These are phyloP conservation scores for Diaporthe citrichinensis DNA, from an alignment of 2,329 filamentous ascomycete genomes.

Conservation along the genomic window DNA sequence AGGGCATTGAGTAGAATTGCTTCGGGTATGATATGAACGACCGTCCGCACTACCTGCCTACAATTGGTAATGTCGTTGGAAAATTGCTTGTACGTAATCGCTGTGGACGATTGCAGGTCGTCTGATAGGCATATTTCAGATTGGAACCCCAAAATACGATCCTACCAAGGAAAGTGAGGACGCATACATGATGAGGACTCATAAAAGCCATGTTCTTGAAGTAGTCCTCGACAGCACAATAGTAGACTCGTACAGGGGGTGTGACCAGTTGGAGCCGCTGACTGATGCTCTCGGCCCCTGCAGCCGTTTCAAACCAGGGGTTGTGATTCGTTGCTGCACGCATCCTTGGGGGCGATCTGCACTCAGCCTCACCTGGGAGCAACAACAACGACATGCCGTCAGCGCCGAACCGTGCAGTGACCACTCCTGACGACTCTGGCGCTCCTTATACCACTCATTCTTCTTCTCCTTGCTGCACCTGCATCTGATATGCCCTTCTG, in stretches of 20 bases:
- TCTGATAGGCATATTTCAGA: background rate
- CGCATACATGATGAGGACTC: background rate
- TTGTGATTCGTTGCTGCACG: conserved; percentile 19
- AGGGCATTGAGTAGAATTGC: background rate
- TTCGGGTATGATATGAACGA: background rate
- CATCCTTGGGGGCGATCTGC: conserved; percentile 28
- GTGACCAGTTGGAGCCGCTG: conserved; percentile 5
- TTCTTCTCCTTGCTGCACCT: background rate
- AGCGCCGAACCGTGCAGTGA: conserved; percentile 1
- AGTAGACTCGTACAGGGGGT: background rate
- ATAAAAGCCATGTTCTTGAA: background rate
- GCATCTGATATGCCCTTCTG: background rate
- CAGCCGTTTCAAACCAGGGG: conserved; percentile 28
- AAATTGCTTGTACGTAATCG: background rate
- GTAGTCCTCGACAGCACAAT: background rate
- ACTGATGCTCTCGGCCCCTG: conserved; percentile 31
- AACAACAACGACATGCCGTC: conserved; percentile 35
- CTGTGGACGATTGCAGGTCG: background rate
- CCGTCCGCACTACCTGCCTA: background rate
- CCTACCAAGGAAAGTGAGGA: background rate
- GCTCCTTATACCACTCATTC: background rate
- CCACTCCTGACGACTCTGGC: background rate
- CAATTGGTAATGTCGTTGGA: background rate
- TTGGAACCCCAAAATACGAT: background rate
- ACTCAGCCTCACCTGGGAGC: conserved; percentile 33